phyloP scores from a whole-genome alignment of 116 monocot species.

The Papilionanthe hybrid region DNA sequence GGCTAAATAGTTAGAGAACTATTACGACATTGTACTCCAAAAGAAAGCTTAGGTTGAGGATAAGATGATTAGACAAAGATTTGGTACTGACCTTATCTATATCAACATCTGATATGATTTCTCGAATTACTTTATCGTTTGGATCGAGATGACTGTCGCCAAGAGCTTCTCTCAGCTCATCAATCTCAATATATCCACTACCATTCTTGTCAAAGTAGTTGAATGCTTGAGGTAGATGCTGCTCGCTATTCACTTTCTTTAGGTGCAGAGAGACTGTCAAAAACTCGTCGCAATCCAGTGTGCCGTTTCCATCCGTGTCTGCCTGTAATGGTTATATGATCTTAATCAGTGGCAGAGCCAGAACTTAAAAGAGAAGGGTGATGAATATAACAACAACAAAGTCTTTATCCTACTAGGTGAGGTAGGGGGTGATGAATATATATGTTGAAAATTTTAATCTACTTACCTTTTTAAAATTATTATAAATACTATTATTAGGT shows the following conservation, averaged over 20 bases:
- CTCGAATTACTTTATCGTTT: slow-evolving; percentile 33
- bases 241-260: slow-evolving; percentile 51
- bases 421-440: too few relatives aligned
- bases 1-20: too few relatives aligned
- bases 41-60: background rate
- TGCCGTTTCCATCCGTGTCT: slow-evolving; percentile 61
- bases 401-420: too few relatives aligned
- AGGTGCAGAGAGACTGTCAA: slow-evolving; percentile 65
- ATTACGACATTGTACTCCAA: too few relatives aligned
- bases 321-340: slow-evolving; percentile 28
- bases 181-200: slow-evolving; percentile 71
- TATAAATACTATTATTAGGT: too few relatives aligned
- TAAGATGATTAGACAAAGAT: background rate
- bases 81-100: slow-evolving; percentile 49
- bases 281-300: slow-evolving; percentile 63
- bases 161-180: slow-evolving; percentile 59
- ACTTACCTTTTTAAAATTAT: too few relatives aligned
- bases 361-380: background rate
- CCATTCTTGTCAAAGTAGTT: slow-evolving; percentile 62
- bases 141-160: slow-evolving; percentile 17
- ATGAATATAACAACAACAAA: too few relatives aligned
- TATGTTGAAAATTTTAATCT: too few relatives aligned
- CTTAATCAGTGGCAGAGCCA: too few relatives aligned
- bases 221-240: slow-evolving; percentile 58
- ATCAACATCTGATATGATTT: slow-evolving; percentile 68